phyloP scores from a whole-genome alignment of 345 rosid species.

The Eucalyptus microcorys region DNA sequence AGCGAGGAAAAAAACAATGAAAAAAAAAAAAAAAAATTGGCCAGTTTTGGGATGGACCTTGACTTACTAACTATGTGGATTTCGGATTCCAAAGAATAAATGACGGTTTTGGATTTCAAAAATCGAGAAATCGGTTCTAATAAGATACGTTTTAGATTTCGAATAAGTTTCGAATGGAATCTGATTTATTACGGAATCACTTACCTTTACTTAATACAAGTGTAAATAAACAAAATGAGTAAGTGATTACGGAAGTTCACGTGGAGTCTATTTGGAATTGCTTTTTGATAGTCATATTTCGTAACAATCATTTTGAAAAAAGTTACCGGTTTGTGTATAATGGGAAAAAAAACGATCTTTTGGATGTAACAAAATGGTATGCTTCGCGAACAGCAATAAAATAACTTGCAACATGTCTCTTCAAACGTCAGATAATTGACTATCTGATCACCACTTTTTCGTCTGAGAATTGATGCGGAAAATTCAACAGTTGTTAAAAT shows the following conservation, averaged over 20 bases:
- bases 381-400: not conserved
- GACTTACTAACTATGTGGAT: rapidly evolving
- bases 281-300: not conserved
- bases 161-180: rapidly evolving
- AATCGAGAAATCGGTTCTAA: rapidly evolving
- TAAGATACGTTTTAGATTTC: rapidly evolving
- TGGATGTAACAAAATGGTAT: not conserved
- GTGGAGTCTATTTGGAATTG: not conserved
- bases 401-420: not conserved
- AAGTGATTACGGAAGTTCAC: not conserved
- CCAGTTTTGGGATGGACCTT: rapidly evolving
- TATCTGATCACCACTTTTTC: not conserved
- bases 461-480: not conserved
- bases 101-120: rapidly evolving
- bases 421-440: not conserved
- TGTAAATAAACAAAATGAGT: not conserved
- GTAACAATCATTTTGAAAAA: not conserved
- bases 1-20: not conserved
- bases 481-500: not conserved
- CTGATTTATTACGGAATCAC: rapidly evolving
- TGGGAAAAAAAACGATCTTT: rapidly evolving
- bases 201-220: too few species aligned
- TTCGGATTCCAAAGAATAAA: too few species aligned
- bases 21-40: not conserved
- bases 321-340: not conserved